Conservation (phyloP, 1,139 yeast genomes). For the Debaryomyces singareniensis region DNA sequence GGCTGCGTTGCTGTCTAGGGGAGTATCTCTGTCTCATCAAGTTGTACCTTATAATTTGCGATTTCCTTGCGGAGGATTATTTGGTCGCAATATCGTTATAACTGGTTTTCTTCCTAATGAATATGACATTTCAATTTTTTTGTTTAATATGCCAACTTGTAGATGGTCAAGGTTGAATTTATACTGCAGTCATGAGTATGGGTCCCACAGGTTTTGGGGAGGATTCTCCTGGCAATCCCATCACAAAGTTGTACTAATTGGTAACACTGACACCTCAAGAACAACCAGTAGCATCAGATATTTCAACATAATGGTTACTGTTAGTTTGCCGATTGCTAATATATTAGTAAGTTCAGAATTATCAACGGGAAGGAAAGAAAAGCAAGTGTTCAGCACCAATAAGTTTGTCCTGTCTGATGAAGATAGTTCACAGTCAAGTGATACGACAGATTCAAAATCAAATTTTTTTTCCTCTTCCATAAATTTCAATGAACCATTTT, state of each 20-base stretch:
- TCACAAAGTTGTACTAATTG: conserved; percentile 57
- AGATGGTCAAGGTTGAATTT: conserved; percentile 61
- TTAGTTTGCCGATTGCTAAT: conserved; percentile 63
- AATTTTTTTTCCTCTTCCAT: conserved; percentile 5
- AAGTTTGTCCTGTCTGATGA: conserved; percentile 13
- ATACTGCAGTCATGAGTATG: conserved; percentile 49
- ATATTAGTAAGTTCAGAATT: conserved; percentile 43
- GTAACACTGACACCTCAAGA: conserved; percentile 42
- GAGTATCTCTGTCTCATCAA: too few relatives aligned
- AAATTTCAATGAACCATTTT: conserved; percentile 8
- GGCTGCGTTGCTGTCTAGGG: too few relatives aligned
- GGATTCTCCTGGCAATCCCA: conserved; percentile 73
- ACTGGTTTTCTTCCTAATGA: conserved; percentile 53
- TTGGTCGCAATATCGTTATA: conserved; percentile 58
- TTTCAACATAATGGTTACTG: conserved; percentile 51
- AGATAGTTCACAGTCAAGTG: conserved; percentile 14
- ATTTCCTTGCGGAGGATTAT: conserved; percentile 54
- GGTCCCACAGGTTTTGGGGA: conserved; percentile 58
- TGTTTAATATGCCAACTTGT: conserved; percentile 55
- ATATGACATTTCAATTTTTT: conserved; percentile 48
- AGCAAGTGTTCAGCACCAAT: conserved; percentile 16
- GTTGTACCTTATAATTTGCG: conserved; percentile 34
- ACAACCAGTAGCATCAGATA: conserved; percentile 51
- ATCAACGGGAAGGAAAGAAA: conserved; percentile 21
- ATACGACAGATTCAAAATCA: conserved; percentile 2